Evolutionary conservation across 1,139 yeast species (phyloP).

Genomic region (Scheffersomyces insectosa): DNA sequence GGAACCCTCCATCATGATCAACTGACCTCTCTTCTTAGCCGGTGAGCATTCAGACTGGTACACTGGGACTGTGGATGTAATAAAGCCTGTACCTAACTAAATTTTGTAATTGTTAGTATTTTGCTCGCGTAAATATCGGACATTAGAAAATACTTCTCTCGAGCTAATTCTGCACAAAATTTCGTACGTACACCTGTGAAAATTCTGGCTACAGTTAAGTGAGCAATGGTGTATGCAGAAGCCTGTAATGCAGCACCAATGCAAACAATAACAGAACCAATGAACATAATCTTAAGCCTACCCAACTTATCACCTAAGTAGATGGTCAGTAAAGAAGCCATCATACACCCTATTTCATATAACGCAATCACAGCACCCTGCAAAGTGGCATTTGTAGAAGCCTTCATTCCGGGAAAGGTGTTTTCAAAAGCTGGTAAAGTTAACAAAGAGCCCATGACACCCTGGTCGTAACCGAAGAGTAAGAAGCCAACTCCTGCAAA

Average conservation of each 20-base stretch:
- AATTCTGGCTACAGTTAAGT: constrained; percentile 42
- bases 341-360: constrained; percentile 41
- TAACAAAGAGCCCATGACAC: constrained; percentile 49
- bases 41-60: constrained; percentile 41
- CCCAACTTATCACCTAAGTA: constrained; percentile 38
- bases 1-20: constrained; percentile 38
- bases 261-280: constrained; percentile 33
- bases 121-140: no score
- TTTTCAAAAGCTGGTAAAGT: constrained; percentile 38
- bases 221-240: constrained; percentile 31
- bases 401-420: constrained; percentile 38
- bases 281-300: constrained; percentile 30
- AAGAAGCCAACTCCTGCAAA: constrained; percentile 35
- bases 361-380: constrained; percentile 43
- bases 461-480: constrained; percentile 50
- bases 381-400: constrained; percentile 29
- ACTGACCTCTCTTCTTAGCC: constrained; percentile 35
- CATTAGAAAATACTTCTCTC: no score
- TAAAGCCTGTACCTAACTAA: constrained; percentile 36
- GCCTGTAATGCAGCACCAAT: constrained; percentile 41
- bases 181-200: constrained; percentile 29
- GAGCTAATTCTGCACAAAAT: background rate
- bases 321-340: constrained; percentile 34
- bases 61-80: constrained; percentile 40
- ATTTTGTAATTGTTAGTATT: no score